These are phyloP conservation scores for Acanthamoeba castellanii DNA, from an alignment of 208 protist genomes.

Conservation along the genomic window DNA sequence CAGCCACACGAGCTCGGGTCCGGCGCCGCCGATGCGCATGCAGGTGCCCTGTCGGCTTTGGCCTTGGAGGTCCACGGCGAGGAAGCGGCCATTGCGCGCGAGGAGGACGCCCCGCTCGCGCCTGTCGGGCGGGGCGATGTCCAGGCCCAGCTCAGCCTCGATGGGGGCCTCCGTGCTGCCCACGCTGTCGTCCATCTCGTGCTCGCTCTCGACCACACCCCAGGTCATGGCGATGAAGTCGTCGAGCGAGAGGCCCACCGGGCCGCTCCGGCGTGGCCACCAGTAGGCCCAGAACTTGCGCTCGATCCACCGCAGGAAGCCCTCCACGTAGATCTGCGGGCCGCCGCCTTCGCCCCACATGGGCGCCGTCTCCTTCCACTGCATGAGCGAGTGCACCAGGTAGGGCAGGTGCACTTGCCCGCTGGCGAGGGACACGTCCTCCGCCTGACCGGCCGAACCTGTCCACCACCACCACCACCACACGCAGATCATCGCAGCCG, in stretches of 20 bases:
- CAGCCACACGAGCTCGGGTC: conserved; percentile 6
- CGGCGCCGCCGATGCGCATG: conserved; percentile 12
- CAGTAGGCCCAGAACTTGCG: conserved; percentile 14
- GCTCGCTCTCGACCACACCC: background rate
- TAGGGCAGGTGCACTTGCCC: conserved; percentile 21
- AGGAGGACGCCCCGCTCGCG: background rate
- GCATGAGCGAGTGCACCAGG: conserved; percentile 6
- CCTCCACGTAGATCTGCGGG: conserved; percentile 8
- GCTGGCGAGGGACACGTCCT: background rate
- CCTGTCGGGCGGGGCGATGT: background rate
- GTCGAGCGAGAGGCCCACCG: background rate
- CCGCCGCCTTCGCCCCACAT: conserved; percentile 18
- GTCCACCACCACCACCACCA: no score
- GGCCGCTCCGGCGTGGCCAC: background rate
- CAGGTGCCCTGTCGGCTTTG: background rate
- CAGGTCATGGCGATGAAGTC: conserved; percentile 11
- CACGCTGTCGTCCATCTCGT: conserved; percentile 22
- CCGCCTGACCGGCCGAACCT: background rate
- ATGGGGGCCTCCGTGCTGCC: background rate
- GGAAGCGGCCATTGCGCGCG: background rate
- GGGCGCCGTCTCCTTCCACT: conserved; percentile 17
- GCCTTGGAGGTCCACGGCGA: background rate
- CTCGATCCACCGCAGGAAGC: conserved; percentile 18
- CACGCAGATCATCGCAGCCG: no score
- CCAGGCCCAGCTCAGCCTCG: background rate